Base-by-base conservation (phyloP, 164 flowering plant genomes). In the Sedum album region DNA sequence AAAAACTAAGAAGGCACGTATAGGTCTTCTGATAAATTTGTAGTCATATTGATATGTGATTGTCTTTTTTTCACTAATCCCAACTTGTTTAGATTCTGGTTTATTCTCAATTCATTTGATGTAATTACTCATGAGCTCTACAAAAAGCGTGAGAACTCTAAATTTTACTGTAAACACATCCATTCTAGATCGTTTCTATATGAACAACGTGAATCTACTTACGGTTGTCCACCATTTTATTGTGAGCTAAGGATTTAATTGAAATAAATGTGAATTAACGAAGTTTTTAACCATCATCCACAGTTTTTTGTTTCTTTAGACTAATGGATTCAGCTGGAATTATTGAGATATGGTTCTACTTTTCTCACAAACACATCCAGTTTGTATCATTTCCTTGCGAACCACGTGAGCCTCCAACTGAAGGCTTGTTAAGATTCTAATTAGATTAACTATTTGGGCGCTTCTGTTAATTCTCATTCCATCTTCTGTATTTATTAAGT, bases 1-100 rank as follows among this genome's bases (percentile, higher is more conserved):
- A 35, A 82, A 78, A 42, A 25, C 80, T 9, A 83, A 82, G 82
- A 31, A 9, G 86, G 79, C 26, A 51, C 64, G 20, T 41, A 67
- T 48, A 13, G 14, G 28, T 65, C 25, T 41, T 26, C 13, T 33
- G 6, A 60, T 44, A 44, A 21, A 30, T 25, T 26, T 31, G 3
- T 66, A 39, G 7, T 25, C n/a, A 55, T 26, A 11, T 25, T 55
- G 46, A 41, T 7, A 2, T 9, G 46, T 41, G 10, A 26, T 55
- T 28, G 31, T 28, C 15, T 55, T 17, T 25, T 55, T 55, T 3
- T 26, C 61, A 55, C 28, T 26, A 25, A 13, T 53, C 13, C 13
- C 31, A 26, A 4, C 31, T 0, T 55, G 31, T 55, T 55, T 55
- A 55, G 11, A 53, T 53, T 25, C 18, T 55, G 61, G 0, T 9